Percentiles rank a stretch among this genome's conserved stretches.
phyloP scores from a whole-genome alignment of 192 early-diverging fungal species.

The Gigaspora rosea region DNA sequence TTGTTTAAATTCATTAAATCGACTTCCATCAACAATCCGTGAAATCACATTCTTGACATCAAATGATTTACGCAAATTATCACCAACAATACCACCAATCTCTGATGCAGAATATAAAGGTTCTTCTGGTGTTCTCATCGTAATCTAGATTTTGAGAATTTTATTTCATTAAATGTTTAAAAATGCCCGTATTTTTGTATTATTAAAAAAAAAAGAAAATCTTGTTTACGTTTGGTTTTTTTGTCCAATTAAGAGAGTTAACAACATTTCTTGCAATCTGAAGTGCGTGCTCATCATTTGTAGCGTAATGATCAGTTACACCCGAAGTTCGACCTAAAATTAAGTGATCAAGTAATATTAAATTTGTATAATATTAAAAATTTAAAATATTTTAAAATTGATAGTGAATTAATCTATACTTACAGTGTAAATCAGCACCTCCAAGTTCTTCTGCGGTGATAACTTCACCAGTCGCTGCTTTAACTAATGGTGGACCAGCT shows the following conservation, averaged over 20 bases:
- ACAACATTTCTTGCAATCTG: constrained; percentile 81
- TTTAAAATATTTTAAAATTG: not conserved
- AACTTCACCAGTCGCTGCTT: constrained; percentile 94
- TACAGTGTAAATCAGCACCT: constrained; percentile 94
- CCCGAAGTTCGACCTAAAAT: constrained; percentile 74
- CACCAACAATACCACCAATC: constrained; percentile 92
- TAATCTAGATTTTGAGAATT: constrained; percentile 37
- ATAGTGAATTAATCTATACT: constrained; percentile 30
- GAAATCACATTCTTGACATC: constrained; percentile 93
- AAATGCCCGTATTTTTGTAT: not conserved
- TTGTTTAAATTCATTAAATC: constrained; percentile 92
- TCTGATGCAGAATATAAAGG: constrained; percentile 83
- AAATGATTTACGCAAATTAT: constrained; percentile 84
- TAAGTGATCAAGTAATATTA: not conserved
- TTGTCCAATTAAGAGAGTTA: constrained; percentile 81
- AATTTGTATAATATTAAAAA: not conserved
- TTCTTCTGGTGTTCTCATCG: constrained; percentile 59
- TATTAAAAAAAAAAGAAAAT: not conserved
- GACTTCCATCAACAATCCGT: constrained; percentile 90
- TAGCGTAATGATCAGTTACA: constrained; percentile 92
- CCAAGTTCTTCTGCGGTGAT: constrained; percentile 93
- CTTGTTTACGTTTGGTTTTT: constrained; percentile 56
- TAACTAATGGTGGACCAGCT: constrained; percentile 93
- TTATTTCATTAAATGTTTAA: not conserved
- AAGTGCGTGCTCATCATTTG: constrained; percentile 87